Evolutionary conservation across 306 rosid genomes (phyloP).

Genomic region (Gastrolobium bilobum): DNA sequence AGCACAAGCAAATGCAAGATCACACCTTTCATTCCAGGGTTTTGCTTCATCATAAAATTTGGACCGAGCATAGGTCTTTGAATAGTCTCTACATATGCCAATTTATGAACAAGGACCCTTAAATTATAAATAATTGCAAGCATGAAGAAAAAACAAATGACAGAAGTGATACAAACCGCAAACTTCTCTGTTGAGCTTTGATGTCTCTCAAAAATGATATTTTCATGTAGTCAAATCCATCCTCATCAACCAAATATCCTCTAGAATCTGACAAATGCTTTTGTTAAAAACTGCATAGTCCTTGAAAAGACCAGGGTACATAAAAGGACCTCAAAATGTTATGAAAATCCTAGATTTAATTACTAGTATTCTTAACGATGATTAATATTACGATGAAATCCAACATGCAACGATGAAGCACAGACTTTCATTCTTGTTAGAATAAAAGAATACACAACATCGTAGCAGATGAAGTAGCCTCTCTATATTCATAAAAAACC

Average conservation of each 20-base stretch:
- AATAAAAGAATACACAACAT: slow-evolving; percentile 24
- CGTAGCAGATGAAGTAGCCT: slow-evolving; percentile 47
- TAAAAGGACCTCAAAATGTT: slow-evolving; percentile 18
- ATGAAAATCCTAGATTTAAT: slow-evolving; percentile 13
- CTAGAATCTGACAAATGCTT: slow-evolving; percentile 77
- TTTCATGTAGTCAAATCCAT: slow-evolving; percentile 95
- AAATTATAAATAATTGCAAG: slow-evolving; percentile 43
- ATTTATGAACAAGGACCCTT: slow-evolving; percentile 44
- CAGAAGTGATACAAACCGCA: slow-evolving; percentile 66
- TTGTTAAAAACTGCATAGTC: slow-evolving; percentile 39
- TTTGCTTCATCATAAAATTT: slow-evolving; percentile 96
- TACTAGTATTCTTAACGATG: not conserved
- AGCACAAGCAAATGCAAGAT: slow-evolving; percentile 97
- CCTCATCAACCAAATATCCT: slow-evolving; percentile 97
- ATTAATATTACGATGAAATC: slow-evolving; percentile 43
- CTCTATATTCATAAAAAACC: slow-evolving; percentile 14
- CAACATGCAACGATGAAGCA: slow-evolving; percentile 2
- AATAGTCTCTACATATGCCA: slow-evolving; percentile 83
- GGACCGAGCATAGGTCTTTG: slow-evolving; percentile 96
- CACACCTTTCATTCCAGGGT: slow-evolving; percentile 97
- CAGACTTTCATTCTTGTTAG: slow-evolving; percentile 9
- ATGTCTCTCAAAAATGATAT: slow-evolving; percentile 88
- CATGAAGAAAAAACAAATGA: slow-evolving; percentile 33
- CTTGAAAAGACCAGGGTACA: slow-evolving; percentile 26
- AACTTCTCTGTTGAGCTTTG: slow-evolving; percentile 92